phyloP scores from a whole-genome alignment of 2,329 filamentous ascomycete species.

The Drechmeria coniospora region DNA sequence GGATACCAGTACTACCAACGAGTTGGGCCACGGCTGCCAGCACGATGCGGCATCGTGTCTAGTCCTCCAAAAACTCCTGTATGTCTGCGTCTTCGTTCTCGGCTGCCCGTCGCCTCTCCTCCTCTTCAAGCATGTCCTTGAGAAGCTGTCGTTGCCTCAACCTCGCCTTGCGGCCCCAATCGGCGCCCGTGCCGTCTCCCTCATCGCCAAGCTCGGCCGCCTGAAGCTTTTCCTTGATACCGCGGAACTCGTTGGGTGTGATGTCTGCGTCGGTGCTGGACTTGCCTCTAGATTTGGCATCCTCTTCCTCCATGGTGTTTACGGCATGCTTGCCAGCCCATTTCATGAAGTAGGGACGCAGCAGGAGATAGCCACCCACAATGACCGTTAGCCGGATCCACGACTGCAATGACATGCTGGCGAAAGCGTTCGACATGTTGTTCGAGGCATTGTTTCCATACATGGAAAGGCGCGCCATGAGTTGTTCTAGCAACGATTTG shows the following conservation, averaged over 20 bases:
- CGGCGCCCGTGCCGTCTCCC: slow-evolving; percentile 29
- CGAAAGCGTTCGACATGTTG: slow-evolving; percentile 35
- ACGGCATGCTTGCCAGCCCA: slow-evolving; percentile 47
- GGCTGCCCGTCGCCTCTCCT: slow-evolving; percentile 42
- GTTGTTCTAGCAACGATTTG: slow-evolving; percentile 19
- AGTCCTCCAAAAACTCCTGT: slow-evolving; percentile 49
- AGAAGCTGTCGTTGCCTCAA: slow-evolving; percentile 53
- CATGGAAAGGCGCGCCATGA: slow-evolving; percentile 16
- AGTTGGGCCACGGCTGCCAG: too few species aligned
- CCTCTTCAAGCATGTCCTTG: slow-evolving; percentile 48
- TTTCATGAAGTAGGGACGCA: slow-evolving; percentile 61
- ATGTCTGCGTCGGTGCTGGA: slow-evolving; percentile 26
- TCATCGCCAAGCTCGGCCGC: slow-evolving; percentile 34
- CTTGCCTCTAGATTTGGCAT: slow-evolving; percentile 20
- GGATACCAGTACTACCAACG: too few species aligned
- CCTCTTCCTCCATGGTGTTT: slow-evolving; percentile 46
- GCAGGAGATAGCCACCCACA: slow-evolving; percentile 56
- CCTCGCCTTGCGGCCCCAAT: slow-evolving; percentile 58
- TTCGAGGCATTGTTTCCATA: slow-evolving; percentile 23
- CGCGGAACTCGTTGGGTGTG: slow-evolving; percentile 49
- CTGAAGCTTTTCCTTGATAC: slow-evolving; percentile 36
- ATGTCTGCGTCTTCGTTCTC: slow-evolving; percentile 63
- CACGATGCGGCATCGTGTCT: not conserved
- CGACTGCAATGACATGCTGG: slow-evolving; percentile 32
- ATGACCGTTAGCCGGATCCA: slow-evolving; percentile 58